These are phyloP conservation scores for Phylloporus scabripes DNA, from an alignment of 768 basidiomycete genomes.

Conservation along the genomic window DNA sequence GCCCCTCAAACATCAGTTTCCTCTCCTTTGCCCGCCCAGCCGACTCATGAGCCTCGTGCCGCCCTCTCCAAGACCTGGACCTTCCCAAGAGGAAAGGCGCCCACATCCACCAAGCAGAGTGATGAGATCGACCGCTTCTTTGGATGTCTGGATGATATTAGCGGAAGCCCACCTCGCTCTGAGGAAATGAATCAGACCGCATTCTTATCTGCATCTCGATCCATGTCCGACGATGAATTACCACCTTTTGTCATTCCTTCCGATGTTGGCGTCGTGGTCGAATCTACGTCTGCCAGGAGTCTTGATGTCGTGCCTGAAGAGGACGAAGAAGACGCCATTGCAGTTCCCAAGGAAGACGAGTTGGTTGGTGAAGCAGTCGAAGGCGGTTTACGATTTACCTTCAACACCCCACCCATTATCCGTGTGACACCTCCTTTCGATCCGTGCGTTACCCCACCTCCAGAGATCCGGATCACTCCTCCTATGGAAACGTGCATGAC, in stretches of 20 bases:
- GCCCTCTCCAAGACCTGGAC: conserved; percentile 69
- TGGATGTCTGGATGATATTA: conserved; percentile 55
- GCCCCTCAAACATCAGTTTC: conserved; percentile 1
- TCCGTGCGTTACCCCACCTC: conserved; percentile 24
- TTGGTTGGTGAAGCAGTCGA: conserved; percentile 55
- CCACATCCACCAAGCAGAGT: conserved; percentile 17
- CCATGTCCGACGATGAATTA: conserved; percentile 39
- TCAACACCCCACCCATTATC: conserved; percentile 49
- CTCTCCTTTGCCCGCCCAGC: conserved; percentile 9
- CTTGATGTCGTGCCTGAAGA: conserved; percentile 44
- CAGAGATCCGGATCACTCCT: conserved; percentile 20
- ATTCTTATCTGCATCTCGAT: conserved; percentile 51
- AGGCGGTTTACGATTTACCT: conserved; percentile 69
- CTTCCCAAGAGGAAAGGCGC: conserved; percentile 42
- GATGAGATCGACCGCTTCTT: conserved; percentile 75
- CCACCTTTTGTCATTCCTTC: conserved; percentile 47
- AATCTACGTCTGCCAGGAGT: conserved; percentile 19
- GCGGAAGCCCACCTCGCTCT: conserved; percentile 43
- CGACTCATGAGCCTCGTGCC: conserved; percentile 28
- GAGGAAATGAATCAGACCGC: conserved; percentile 53
- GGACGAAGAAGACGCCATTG: conserved; percentile 23
- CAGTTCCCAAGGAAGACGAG: conserved; percentile 39
- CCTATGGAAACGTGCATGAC: conserved; percentile 12
- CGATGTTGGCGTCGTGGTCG: conserved; percentile 40
- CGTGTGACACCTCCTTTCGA: conserved; percentile 25